Evolutionary conservation across 2,329 filamentous ascomycete species (phyloP), one percentile per base, ranked within the genome.

Genomic region (Pseudogymnoascus sp.): DNA sequence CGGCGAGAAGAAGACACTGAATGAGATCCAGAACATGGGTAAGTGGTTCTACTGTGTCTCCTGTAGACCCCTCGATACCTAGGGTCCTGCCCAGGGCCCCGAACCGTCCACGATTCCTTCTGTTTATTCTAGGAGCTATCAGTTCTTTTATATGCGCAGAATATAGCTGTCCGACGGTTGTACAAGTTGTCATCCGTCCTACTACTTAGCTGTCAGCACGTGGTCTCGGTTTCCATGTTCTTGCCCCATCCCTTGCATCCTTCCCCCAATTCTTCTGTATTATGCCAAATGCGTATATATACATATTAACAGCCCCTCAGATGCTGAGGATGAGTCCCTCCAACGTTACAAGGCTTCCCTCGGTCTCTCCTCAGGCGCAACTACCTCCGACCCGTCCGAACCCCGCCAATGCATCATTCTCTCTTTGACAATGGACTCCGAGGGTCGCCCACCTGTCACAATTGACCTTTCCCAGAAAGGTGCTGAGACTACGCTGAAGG

Each of bases 271-370:
- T 33, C n/a, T 33, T 12, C 49, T 8, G 3, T 33, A 14, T 22
- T 2, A 19, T 35, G n/a, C 6, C 49, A 55, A 55, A 55, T 19
- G 16, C 49, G 22, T 55, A 55, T 5, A 14, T 22, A 35, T 33
- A 55, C 16, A 33, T 55, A 55, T 33, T 55, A 55, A 55, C 9
- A 14, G 5, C 5, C 16, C 33, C 16, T 8, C 59, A 72, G 82
- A 87, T 72, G 80, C 82, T 69, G 80, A 90, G 71, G 94, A 99
- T 75, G 93, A 97, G 77, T 94, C 93, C 65, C 88, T 99, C 71
- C 90, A 95, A 79, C 89, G 93, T 72, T 99, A 96, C 89, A 99
- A 99, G 82, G 85, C 93, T 73, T 97, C 93, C 11, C 88, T 99
- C 65, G 94, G 94, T 69, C 86, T 97, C 64, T 85, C 87, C 67